phyloP scores from a whole-genome alignment of 176 grass and related monocot species.

The Carex pumila region DNA sequence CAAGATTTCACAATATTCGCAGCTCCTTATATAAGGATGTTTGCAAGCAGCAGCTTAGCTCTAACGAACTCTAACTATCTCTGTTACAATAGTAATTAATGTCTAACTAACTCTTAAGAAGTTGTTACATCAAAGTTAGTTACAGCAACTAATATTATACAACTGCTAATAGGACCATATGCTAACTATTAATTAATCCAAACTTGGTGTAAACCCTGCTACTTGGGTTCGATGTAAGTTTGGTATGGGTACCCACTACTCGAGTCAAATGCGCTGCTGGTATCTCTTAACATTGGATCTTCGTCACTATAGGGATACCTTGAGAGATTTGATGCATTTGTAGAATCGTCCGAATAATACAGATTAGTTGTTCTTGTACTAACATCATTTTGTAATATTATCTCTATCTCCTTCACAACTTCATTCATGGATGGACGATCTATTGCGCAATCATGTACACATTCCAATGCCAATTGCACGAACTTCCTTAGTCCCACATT shows the following conservation, averaged over 20 bases:
- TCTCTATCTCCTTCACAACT: constrained; percentile 77
- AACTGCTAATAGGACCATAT: too few relatives aligned
- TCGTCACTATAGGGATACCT: background rate
- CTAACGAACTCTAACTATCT: too few relatives aligned
- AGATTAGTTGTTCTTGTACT: background rate
- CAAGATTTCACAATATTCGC: too few relatives aligned
- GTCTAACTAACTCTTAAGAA: too few relatives aligned
- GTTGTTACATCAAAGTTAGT: too few relatives aligned
- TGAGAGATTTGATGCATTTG: background rate
- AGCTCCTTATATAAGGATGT: too few relatives aligned
- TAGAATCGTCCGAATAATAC: background rate
- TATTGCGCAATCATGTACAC: constrained; percentile 40
- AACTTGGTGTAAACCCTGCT: background rate
- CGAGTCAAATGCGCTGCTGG: constrained; percentile 1
- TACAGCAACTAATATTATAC: too few relatives aligned
- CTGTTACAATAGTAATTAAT: too few relatives aligned
- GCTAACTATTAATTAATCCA: background rate
- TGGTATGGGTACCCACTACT: constrained; percentile 13
- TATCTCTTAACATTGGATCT: constrained; percentile 8
- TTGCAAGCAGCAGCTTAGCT: too few relatives aligned
- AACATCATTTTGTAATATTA: constrained; percentile 32
- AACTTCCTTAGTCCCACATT: constrained; percentile 43
- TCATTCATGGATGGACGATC: constrained; percentile 56
- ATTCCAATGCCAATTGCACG: constrained; percentile 73
- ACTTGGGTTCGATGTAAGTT: constrained; percentile 10